Percentiles rank a stretch among this genome's conserved stretches.
These are phyloP conservation scores for Myxozyma neotropica DNA, from an alignment of 805 yeast genomes.

Conservation along the genomic window DNA sequence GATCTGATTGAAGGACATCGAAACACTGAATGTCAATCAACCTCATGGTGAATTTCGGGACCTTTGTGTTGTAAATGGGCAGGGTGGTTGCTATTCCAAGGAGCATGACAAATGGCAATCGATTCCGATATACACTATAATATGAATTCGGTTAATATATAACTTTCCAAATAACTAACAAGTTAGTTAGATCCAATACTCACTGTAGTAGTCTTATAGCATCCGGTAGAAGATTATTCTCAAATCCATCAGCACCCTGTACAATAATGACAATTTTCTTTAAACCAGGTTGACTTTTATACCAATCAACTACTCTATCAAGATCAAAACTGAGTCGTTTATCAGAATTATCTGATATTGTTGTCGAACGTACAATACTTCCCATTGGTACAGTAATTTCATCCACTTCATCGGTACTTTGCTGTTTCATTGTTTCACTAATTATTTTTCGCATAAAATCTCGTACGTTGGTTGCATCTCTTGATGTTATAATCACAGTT, in stretches of 20 bases:
- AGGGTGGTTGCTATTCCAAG: slow-evolving; percentile 44
- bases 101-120: slow-evolving; percentile 42
- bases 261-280: slow-evolving; percentile 39
- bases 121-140: slow-evolving; percentile 37
- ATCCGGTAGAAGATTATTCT: slow-evolving; percentile 37
- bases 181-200: background rate
- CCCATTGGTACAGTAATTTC: background rate
- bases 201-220: slow-evolving; percentile 41
- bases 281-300: slow-evolving; percentile 17
- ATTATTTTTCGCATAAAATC: slow-evolving; percentile 42
- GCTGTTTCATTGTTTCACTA: slow-evolving; percentile 38
- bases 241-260: slow-evolving; percentile 48
- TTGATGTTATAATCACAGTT: slow-evolving; percentile 41
- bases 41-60: slow-evolving; percentile 39
- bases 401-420: slow-evolving; percentile 22
- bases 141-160: background rate
- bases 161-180: background rate
- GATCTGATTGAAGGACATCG: slow-evolving; percentile 35
- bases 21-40: slow-evolving; percentile 38
- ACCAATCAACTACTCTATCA: slow-evolving; percentile 44
- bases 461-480: slow-evolving; percentile 44
- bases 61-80: slow-evolving; percentile 42
- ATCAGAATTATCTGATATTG: slow-evolving; percentile 36
- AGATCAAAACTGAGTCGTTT: slow-evolving; percentile 45
- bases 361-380: background rate